These are phyloP conservation scores for Casuarina cunninghamiana DNA, from an alignment of 306 rosid species.

Conservation along the genomic window DNA sequence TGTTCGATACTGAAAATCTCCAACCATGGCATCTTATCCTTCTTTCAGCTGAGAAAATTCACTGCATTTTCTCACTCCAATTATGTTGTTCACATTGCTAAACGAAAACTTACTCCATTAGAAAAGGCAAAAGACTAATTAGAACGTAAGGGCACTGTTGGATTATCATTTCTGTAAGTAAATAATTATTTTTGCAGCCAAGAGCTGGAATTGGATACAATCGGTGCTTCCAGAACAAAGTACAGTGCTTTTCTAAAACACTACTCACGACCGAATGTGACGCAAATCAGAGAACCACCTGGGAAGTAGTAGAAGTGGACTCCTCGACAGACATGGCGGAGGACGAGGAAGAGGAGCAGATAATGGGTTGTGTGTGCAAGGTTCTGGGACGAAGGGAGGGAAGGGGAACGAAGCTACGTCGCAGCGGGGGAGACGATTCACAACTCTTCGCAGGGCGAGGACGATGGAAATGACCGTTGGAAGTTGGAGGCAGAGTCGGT, in stretches of 20 bases:
- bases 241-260: neutral
- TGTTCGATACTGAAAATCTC: neutral
- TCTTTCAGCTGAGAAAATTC: neutral
- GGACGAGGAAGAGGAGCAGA: conserved; percentile 41
- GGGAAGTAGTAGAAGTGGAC: conserved; percentile 44
- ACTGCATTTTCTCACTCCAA: neutral
- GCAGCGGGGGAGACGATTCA: conserved; percentile 27
- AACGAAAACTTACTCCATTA: neutral
- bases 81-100: neutral
- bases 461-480: conserved; percentile 18
- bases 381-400: neutral
- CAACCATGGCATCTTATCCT: neutral
- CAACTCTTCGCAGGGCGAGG: conserved; percentile 26
- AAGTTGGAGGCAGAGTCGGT: conserved; percentile 22
- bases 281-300: conserved; percentile 41
- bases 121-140: neutral
- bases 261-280: neutral
- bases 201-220: neutral
- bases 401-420: conserved; percentile 26
- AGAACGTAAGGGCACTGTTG: neutral
- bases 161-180: neutral
- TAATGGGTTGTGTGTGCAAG: conserved; percentile 26
- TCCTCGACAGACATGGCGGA: conserved; percentile 32
- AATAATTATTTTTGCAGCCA: neutral
- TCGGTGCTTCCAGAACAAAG: too few relatives aligned